These are phyloP conservation scores for Aspergillus heteromorphus DNA, from an alignment of 495 filamentous ascomycete genomes.

Conservation along the genomic window DNA sequence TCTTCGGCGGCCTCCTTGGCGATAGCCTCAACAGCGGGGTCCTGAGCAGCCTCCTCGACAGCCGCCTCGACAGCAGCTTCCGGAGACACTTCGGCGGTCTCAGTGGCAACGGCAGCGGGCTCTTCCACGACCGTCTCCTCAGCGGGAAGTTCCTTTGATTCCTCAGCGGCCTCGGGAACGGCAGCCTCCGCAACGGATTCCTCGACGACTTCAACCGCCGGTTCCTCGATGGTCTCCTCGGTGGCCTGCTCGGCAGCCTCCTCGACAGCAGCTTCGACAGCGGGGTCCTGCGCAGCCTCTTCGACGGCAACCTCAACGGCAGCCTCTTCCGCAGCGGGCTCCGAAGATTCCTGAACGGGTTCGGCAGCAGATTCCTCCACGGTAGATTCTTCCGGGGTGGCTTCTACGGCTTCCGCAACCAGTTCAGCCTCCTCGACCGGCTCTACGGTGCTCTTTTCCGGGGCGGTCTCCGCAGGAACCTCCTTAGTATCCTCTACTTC, in stretches of 20 bases:
- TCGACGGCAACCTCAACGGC: not conserved
- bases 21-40: slow-evolving; percentile 2
- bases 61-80: slow-evolving; percentile 1
- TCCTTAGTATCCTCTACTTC: slow-evolving; percentile 4
- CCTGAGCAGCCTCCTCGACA: not conserved
- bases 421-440: slow-evolving; percentile 1
- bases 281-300: slow-evolving; percentile 1
- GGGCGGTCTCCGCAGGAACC: not conserved
- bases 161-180: slow-evolving; percentile 4
- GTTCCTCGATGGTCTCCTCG: slow-evolving; percentile 8
- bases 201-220: not conserved
- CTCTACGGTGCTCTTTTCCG: slow-evolving; percentile 10
- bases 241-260: slow-evolving; percentile 11
- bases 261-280: slow-evolving; percentile 6
- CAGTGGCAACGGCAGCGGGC: slow-evolving; percentile 1
- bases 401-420: slow-evolving; percentile 1
- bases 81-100: not conserved
- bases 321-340: slow-evolving; percentile 10
- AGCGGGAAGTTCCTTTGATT: slow-evolving; percentile 1
- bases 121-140: slow-evolving; percentile 7
- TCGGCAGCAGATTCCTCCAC: slow-evolving; percentile 1
- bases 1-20: not conserved
- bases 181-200: slow-evolving; percentile 9
- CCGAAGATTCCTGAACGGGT: not conserved
- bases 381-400: not conserved